A percentile compares a stretch with the other conserved stretches of the same genome.
phyloP scores from a whole-genome alignment of 768 basidiomycete genomes.

The Crassisporium funariophilum region DNA sequence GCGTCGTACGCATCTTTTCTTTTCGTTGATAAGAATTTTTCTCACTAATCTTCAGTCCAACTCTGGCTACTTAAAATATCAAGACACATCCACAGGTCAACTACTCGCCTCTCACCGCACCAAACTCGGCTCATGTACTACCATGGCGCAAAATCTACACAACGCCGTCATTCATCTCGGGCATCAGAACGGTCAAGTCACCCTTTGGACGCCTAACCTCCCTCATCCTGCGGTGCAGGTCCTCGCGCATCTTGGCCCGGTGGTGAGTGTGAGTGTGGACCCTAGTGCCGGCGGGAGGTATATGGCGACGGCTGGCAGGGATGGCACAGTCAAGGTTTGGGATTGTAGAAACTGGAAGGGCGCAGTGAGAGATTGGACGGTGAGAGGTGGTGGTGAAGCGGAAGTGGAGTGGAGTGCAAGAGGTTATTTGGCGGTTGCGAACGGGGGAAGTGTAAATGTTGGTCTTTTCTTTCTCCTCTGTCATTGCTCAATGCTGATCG shows the following conservation, averaged over 20 bases:
- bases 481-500: not conserved
- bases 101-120: conserved; percentile 88
- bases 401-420: conserved; percentile 85
- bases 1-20: conserved; percentile 56
- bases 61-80: conserved; percentile 91
- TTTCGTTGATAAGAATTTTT: not conserved
- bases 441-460: conserved; percentile 84
- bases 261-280: conserved; percentile 80
- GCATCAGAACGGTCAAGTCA: conserved; percentile 94
- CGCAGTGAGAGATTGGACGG: conserved; percentile 73
- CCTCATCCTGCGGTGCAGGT: conserved; percentile 90
- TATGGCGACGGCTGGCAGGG: conserved; percentile 87
- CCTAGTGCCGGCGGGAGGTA: conserved; percentile 85
- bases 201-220: conserved; percentile 95
- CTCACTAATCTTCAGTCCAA: conserved; percentile 57
- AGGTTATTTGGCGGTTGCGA: conserved; percentile 80
- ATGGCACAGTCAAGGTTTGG: conserved; percentile 93
- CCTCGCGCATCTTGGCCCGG: conserved; percentile 87
- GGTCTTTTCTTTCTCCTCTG: conserved; percentile 20
- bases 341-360: conserved; percentile 96
- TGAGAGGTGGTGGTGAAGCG: conserved; percentile 62
- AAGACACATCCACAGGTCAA: conserved; percentile 93
- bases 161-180: conserved; percentile 95
- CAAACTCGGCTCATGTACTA: conserved; percentile 79
- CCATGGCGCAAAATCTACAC: conserved; percentile 90